These are phyloP conservation scores for Ramaria sp. DNA, from an alignment of 768 basidiomycete species.

Conservation along the genomic window DNA sequence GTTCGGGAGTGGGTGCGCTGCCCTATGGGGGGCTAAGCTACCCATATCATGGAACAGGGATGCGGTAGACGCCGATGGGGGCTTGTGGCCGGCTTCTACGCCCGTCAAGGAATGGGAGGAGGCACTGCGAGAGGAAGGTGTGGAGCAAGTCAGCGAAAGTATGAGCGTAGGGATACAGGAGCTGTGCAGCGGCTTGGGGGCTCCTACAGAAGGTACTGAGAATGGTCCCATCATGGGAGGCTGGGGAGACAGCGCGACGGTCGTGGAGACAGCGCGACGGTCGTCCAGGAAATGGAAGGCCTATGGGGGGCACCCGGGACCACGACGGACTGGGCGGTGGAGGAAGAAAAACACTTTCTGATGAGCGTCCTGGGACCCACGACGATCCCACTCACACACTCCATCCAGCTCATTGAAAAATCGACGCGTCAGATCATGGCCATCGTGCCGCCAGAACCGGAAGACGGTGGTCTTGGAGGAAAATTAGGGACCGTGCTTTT, in stretches of 20 bases:
- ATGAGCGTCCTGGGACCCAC: constrained; percentile 42
- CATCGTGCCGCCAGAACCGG: constrained; percentile 25
- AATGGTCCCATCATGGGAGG: constrained; percentile 6
- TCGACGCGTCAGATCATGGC: constrained; percentile 48
- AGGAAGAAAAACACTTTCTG: constrained; percentile 17
- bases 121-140: background rate
- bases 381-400: constrained; percentile 48
- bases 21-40: constrained; percentile 28
- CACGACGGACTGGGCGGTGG: constrained; percentile 7
- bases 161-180: constrained; percentile 15
- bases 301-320: constrained; percentile 9
- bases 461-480: constrained; percentile 25
- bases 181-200: constrained; percentile 9
- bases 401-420: constrained; percentile 52
- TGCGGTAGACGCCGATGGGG: constrained; percentile 9
- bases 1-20: constrained; percentile 38
- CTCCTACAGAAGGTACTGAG: constrained; percentile 11
- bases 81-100: constrained; percentile 7
- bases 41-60: constrained; percentile 12
- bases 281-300: background rate
- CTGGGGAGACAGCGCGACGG: constrained; percentile 5
- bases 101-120: constrained; percentile 14
- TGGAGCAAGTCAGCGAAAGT: constrained; percentile 11
- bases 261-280: constrained; percentile 7
- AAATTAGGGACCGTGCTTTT: constrained; percentile 40